Evolutionary conservation across 495 filamentous ascomycete genomes (phyloP).

Genomic region (Hypoxylon fragiforme): DNA sequence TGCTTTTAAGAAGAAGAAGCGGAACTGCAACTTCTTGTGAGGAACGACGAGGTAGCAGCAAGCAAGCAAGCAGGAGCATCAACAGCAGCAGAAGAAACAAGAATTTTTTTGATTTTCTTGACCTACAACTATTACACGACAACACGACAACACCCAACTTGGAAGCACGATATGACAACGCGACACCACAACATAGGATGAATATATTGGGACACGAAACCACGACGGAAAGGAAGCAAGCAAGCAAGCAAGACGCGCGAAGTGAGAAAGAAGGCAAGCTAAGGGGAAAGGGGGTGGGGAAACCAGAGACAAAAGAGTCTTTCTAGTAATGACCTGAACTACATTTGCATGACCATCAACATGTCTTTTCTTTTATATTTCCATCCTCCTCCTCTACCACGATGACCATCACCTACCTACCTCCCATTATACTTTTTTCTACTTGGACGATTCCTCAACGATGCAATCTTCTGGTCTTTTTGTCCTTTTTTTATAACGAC

Average conservation of each 20-base stretch:
- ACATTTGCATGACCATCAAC: neutral
- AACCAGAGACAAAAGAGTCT: too few relatives aligned
- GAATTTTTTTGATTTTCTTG: neutral
- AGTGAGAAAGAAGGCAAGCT: too few relatives aligned
- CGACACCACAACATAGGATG: neutral
- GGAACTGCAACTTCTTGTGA: constrained; percentile 73
- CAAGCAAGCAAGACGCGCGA: neutral
- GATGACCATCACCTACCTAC: neutral
- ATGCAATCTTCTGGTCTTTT: too few relatives aligned
- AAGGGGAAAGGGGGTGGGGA: too few relatives aligned
- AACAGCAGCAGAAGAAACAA: neutral
- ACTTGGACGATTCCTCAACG: too few relatives aligned
- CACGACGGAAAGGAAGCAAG: neutral
- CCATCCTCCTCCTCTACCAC: neutral
- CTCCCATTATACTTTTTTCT: too few relatives aligned
- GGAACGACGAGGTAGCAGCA: constrained; percentile 9
- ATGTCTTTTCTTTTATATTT: neutral
- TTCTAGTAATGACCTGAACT: neutral
- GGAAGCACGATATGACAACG: neutral
- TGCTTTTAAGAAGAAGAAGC: constrained; percentile 62
- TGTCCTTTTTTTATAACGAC: too few relatives aligned
- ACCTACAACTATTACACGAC: neutral
- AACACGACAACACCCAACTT: neutral
- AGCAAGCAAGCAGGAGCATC: neutral
- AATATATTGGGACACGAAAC: neutral